Conservation (phyloP, 2,329 filamentous ascomycete species). For the Stenocarpella maydis region DNA sequence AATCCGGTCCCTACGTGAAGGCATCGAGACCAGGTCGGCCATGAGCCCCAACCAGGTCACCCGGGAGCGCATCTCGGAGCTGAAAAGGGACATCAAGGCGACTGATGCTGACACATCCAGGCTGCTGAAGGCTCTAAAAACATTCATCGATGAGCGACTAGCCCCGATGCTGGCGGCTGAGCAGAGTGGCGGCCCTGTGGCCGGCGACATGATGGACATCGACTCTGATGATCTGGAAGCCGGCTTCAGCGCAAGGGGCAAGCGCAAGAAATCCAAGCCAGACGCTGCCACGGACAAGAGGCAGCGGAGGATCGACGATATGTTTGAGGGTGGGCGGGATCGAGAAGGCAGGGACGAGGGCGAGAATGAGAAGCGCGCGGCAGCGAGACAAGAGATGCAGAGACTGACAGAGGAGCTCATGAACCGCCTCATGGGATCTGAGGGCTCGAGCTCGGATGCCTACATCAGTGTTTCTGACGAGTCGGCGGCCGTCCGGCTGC, state of each 20-base stretch:
- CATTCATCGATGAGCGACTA: constrained; percentile 75
- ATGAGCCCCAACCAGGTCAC: constrained; percentile 69
- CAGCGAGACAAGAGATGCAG: constrained; percentile 65
- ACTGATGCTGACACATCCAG: constrained; percentile 69
- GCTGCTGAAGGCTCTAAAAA: constrained; percentile 70
- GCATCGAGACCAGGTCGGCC: constrained; percentile 63
- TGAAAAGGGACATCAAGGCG: constrained; percentile 64
- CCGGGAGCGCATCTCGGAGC: constrained; percentile 67
- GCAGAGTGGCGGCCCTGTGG: constrained; percentile 82
- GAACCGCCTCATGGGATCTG: constrained; percentile 63
- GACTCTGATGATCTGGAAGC: constrained; percentile 66
- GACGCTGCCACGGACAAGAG: constrained; percentile 55
- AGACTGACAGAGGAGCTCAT: constrained; percentile 67
- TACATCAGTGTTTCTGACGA: constrained; percentile 68
- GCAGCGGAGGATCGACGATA: constrained; percentile 70
- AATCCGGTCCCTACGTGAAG: constrained; percentile 65
- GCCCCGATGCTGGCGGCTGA: constrained; percentile 83
- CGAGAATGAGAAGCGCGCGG: constrained; percentile 56
- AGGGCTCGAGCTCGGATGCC: constrained; percentile 61
- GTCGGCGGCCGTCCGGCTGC: constrained; percentile 68
- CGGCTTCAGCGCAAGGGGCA: constrained; percentile 68
- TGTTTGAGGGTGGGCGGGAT: constrained; percentile 57
- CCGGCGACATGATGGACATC: constrained; percentile 75
- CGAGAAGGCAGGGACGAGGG: constrained; percentile 41
- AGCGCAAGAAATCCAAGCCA: constrained; percentile 56